These are phyloP conservation scores for Tricholoma saponaceum DNA, from an alignment of 768 basidiomycete species.

Conservation along the genomic window DNA sequence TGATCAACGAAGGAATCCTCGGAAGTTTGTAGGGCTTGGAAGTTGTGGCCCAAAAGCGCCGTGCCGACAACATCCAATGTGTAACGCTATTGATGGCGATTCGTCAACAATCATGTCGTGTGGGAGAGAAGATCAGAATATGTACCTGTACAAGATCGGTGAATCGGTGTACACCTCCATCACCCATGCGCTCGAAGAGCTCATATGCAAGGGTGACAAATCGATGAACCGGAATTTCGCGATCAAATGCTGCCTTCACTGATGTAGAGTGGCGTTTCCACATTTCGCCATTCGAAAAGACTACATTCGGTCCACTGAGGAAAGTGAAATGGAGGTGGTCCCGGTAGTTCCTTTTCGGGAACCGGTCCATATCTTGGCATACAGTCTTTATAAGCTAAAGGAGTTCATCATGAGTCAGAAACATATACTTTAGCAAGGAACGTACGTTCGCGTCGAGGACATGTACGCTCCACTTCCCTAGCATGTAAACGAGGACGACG, in stretches of 20 bases:
- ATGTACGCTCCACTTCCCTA: slow-evolving; percentile 39
- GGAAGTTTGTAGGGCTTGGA: slow-evolving; percentile 27
- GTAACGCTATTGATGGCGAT: slow-evolving; percentile 19
- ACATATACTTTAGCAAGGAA: background rate
- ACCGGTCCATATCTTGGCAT: slow-evolving; percentile 19
- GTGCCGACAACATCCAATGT: slow-evolving; percentile 35
- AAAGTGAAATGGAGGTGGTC: slow-evolving; percentile 33
- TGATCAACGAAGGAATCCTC: slow-evolving; percentile 31
- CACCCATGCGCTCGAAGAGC: slow-evolving; percentile 26
- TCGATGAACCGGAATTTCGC: slow-evolving; percentile 28
- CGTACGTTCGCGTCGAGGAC: slow-evolving; percentile 31
- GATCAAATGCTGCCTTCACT: slow-evolving; percentile 30
- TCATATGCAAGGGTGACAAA: slow-evolving; percentile 28
- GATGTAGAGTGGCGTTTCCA: slow-evolving; percentile 33
- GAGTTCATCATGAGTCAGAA: background rate
- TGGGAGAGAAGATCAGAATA: background rate
- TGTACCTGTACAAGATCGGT: slow-evolving; percentile 21
- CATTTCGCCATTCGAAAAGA: slow-evolving; percentile 33
- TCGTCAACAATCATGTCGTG: background rate
- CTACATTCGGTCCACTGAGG: slow-evolving; percentile 29
- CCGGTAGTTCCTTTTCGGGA: slow-evolving; percentile 26
- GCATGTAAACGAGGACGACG: slow-evolving; percentile 33
- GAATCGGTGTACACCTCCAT: slow-evolving; percentile 24
- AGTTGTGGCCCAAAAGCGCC: slow-evolving; percentile 32
- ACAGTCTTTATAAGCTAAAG: slow-evolving; percentile 22